Conservation (phyloP, 2,329 filamentous ascomycete species). For the Penicillium sp. region DNA sequence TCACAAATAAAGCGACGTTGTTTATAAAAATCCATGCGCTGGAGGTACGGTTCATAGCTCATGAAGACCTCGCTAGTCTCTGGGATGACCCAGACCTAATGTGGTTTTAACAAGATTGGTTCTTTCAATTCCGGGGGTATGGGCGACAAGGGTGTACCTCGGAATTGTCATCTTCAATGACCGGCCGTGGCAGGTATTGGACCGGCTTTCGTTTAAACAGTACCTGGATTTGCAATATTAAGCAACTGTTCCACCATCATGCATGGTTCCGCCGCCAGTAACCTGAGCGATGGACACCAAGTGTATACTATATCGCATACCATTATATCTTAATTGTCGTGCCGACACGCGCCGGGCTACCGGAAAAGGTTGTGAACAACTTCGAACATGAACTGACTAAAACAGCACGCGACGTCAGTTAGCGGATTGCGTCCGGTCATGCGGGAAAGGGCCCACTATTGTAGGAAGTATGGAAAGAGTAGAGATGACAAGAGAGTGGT, state of each 20-base stretch:
- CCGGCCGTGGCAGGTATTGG: constrained; percentile 70
- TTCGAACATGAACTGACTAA: constrained; percentile 20
- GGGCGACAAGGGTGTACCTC: constrained; percentile 57
- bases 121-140: constrained; percentile 1
- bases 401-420: constrained; percentile 15
- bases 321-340: constrained; percentile 27
- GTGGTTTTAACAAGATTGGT: constrained; percentile 8
- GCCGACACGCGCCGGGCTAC: constrained; percentile 26
- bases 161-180: constrained; percentile 74
- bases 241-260: constrained; percentile 7
- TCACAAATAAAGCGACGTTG: constrained; percentile 94
- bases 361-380: constrained; percentile 18
- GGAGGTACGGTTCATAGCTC: constrained; percentile 84
- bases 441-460: background rate
- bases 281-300: background rate
- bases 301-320: constrained; percentile 24
- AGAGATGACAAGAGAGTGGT: background rate
- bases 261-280: background rate
- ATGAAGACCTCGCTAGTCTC: constrained; percentile 88
- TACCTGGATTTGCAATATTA: constrained; percentile 60
- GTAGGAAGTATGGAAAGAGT: background rate
- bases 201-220: constrained; percentile 96
- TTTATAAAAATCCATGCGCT: constrained; percentile 88
- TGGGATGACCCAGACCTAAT: constrained; percentile 84
- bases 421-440: constrained; percentile 4